Evolutionary conservation across 179 eudicot species (phyloP), one percentile per base, ranked within the genome.

Genomic region (Beta corolliflora): DNA sequence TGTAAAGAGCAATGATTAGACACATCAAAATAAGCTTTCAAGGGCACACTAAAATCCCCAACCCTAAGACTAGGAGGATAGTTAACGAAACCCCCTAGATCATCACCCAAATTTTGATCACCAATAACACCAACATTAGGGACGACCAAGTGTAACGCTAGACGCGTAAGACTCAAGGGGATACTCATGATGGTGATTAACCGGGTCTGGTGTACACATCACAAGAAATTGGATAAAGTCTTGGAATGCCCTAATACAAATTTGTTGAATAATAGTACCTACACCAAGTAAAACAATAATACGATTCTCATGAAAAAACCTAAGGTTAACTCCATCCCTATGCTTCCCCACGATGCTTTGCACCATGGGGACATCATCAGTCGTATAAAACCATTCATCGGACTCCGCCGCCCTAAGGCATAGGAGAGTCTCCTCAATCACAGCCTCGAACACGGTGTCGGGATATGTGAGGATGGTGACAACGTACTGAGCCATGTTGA

Each of bases 161-260:
- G 48, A 3, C 56, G 23, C 19, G 7, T 12, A 10, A 3, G 50
- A 48, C 1, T 3, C 9, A 21, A 36, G 52, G 0, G 19, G 36
- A 70, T 16, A 2, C 9, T 59, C 14, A 56, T n/a, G 16, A 12
- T 48, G 3, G 5, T 52, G 12, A 3, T 55, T 4, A 4, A 21
- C 29, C 5, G 73, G 46, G 10, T 11, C 10, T 1, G 58, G 73
- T 75, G 12, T 68, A 19, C 31, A 15, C 0, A 29, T 21, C 41
- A 63, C 18, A 12, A 77, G 23, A 21, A 67, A 18, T 70, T 53
- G 63, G 1, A 88, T 52, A 15, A 88, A 76, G 59, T 93, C 97
- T 7, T 63, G 56, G 29, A 93, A 91, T 7, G 91, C 93, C 53
- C 86, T 82, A 5, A 31, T 63, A 56, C 93, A 93, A 29, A 89